Conservation (phyloP, 1,139 yeast genomes). For the Nakaseomyces sp. region DNA sequence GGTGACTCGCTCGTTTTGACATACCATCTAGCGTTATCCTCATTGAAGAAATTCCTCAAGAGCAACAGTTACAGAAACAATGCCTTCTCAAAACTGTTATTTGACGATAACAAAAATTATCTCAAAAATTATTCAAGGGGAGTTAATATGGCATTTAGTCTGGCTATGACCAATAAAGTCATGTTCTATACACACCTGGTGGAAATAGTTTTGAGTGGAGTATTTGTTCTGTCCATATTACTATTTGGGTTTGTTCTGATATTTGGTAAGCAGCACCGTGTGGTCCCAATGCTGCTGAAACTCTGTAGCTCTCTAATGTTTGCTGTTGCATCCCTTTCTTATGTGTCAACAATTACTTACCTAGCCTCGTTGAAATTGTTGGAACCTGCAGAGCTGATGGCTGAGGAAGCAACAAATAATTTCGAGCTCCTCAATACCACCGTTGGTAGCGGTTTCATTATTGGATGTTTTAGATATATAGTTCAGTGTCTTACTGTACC, state of each 20-base stretch:
- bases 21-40: conserved; percentile 16
- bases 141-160: conserved; percentile 13
- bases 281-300: conserved; percentile 11
- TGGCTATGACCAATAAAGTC: conserved; percentile 12
- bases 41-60: conserved; percentile 13
- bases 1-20: conserved; percentile 24
- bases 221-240: conserved; percentile 6
- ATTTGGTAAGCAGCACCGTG: conserved; percentile 10
- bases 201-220: conserved; percentile 2
- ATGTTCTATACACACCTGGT: conserved; percentile 7
- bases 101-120: conserved; percentile 6
- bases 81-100: conserved; percentile 6
- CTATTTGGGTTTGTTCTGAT: conserved; percentile 13
- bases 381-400: conserved; percentile 13
- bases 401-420: conserved; percentile 1
- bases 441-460: conserved; percentile 20
- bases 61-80: conserved; percentile 9
- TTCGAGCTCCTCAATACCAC: conserved; percentile 19
- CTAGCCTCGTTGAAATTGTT: conserved; percentile 14
- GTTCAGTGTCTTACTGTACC: conserved; percentile 14
- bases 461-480: conserved; percentile 16
- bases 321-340: conserved; percentile 11
- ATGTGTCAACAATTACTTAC: conserved; percentile 10
- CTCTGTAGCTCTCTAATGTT: conserved; percentile 8
- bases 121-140: conserved; percentile 10